Evolutionary conservation across 192 early-diverging fungal species (phyloP).

Genomic region (Globomyces pollinis-pini): DNA sequence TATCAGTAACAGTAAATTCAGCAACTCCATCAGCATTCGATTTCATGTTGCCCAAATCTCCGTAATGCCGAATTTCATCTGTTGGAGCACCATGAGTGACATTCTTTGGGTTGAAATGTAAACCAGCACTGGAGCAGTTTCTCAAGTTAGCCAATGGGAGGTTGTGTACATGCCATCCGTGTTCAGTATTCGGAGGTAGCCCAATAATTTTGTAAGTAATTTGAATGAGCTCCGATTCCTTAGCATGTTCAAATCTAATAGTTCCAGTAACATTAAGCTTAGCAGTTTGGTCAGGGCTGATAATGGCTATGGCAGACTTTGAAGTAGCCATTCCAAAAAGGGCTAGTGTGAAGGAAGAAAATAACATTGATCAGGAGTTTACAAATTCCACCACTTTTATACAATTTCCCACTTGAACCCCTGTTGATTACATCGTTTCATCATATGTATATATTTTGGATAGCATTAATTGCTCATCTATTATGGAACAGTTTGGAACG

Average conservation of each 20-base stretch:
- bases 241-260: slow-evolving; percentile 1
- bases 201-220: slow-evolving; percentile 1
- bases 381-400: too few relatives aligned
- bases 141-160: not conserved
- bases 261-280: slow-evolving; percentile 7
- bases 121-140: slow-evolving; percentile 8
- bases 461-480: too few relatives aligned
- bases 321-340: too few relatives aligned
- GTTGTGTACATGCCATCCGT: slow-evolving; percentile 12
- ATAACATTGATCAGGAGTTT: too few relatives aligned
- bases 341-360: too few relatives aligned
- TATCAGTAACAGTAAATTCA: slow-evolving; percentile 43
- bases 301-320: not conserved
- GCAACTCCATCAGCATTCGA: slow-evolving; percentile 52
- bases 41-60: slow-evolving; percentile 84
- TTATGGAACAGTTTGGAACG: too few relatives aligned
- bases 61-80: slow-evolving; percentile 67
- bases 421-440: too few relatives aligned
- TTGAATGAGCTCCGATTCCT: not conserved
- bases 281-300: slow-evolving; percentile 1
- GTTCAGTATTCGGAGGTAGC: not conserved
- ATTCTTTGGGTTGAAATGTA: slow-evolving; percentile 79
- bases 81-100: slow-evolving; percentile 73
- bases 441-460: too few relatives aligned
- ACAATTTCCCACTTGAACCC: too few relatives aligned